A percentile compares a stretch with the other conserved stretches of the same genome.
Evolutionary conservation across 305 asterid species (phyloP).

Genomic region (Solanum hybrid): DNA sequence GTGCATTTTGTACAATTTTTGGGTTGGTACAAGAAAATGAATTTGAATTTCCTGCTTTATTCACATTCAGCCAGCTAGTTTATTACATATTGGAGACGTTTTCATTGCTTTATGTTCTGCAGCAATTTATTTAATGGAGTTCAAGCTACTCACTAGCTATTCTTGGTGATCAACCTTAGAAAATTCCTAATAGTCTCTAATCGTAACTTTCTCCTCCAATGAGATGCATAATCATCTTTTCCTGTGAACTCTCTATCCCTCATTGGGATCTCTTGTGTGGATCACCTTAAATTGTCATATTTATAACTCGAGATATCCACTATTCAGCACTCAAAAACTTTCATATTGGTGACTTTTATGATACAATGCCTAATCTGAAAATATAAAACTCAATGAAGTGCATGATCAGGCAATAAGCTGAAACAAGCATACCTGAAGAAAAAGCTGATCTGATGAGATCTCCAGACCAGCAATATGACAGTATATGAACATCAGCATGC

Average conservation of each 20-base stretch:
- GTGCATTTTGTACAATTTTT: not conserved
- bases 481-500: constrained; percentile 32
- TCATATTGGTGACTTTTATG: not conserved
- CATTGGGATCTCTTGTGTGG: not conserved
- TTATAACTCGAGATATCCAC: not conserved
- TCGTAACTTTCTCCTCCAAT: not conserved
- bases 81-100: not conserved
- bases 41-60: not conserved
- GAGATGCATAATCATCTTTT: not conserved
- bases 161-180: not conserved
- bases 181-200: not conserved
- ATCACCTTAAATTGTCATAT: not conserved
- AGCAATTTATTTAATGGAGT: not conserved
- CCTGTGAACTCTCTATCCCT: not conserved
- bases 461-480: constrained; percentile 57
- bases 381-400: not conserved
- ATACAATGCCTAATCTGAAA: not conserved
- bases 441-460: constrained; percentile 52
- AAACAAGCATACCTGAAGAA: constrained; percentile 37
- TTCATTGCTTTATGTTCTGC: not conserved
- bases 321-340: not conserved
- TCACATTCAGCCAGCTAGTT: not conserved
- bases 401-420: not conserved
- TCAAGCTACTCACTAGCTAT: not conserved
- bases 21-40: not conserved